These are phyloP conservation scores for Atkinsonella hypoxylon DNA, from an alignment of 2,329 filamentous ascomycete species.

Conservation along the genomic window DNA sequence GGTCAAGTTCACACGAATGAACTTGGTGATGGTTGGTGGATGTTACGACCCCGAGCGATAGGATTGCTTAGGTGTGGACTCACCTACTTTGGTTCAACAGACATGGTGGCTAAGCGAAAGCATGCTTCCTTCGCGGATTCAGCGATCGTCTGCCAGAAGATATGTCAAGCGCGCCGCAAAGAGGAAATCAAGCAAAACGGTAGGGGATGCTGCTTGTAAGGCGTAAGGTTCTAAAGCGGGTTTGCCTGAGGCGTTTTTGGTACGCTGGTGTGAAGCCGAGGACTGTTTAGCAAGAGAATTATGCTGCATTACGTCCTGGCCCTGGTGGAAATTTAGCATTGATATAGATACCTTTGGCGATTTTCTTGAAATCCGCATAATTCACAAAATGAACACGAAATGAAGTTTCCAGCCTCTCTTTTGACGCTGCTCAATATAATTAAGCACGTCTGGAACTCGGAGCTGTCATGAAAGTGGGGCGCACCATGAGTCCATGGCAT, in stretches of 20 bases:
- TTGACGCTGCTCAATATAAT: too few species aligned
- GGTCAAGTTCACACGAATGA: conserved; percentile 90
- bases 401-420: too few species aligned
- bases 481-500: background rate
- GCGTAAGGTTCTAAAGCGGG: background rate
- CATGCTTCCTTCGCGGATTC: conserved; percentile 6
- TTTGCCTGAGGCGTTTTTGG: background rate
- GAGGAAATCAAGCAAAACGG: background rate
- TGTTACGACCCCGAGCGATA: conserved; percentile 46
- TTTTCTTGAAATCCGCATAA: background rate
- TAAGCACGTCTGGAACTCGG: background rate
- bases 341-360: background rate
- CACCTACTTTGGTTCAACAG: background rate
- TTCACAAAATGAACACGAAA: background rate
- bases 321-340: background rate
- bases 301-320: background rate
- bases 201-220: background rate
- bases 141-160: conserved; percentile 4
- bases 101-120: background rate
- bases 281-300: background rate
- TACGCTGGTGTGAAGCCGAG: background rate
- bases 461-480: conserved; percentile 2
- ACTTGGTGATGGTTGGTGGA: conserved; percentile 77
- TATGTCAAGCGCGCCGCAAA: conserved; percentile 3
- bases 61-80: conserved; percentile 8